Base-by-base conservation (phyloP, 1,284 basidiomycete genomes). In the Phlebopus sp. region DNA sequence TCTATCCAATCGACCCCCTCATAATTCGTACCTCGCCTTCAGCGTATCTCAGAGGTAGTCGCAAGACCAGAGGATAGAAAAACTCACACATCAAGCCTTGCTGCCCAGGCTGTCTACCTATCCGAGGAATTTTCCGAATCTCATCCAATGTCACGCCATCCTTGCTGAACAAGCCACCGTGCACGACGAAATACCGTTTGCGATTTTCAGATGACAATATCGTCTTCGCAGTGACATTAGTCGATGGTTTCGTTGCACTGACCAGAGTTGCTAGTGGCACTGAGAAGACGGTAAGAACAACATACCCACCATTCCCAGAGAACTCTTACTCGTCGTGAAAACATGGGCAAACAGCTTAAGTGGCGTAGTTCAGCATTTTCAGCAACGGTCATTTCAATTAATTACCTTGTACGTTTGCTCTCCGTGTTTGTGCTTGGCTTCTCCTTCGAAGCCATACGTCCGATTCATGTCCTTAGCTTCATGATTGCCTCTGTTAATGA, bases 401-500 rank as follows among this genome's bases (percentile, higher is more conserved):
- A 18, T 37, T 37, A 84, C 87, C 77, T 90, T 90, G 70, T 90
- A 94, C 0, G 89, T 90, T 66, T 92, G 84, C 60, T 96, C 92
- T 31, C 92, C 92, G 61, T 94, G 91, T 67, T 97, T 96, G 61
- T 93, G 88, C 67, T 96, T 97, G 45, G 87, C 92, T 71, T 99
- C 96, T 38, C 94, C 95, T 68, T 97, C 94, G 59, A 98, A 97
- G 2, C 95, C 93, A 68, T 97, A 96, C 14, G 91, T 82, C 37
- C 85, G 73, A 59, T 88, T 88, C 84, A 87, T 91, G 52, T 97
- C 92, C 68, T 89, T 92, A 44, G 95, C 90, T 73, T 99, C 96
- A 66, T 99, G 96, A 70, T 98, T 99, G 19, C 96, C 97, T 51
- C 96, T 82, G 68, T 97, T 97, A 63, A 97, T 82, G 67, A 79